Evolutionary conservation across 176 grass and related monocot species (phyloP).

Genomic region (Calamus simplicifolius): DNA sequence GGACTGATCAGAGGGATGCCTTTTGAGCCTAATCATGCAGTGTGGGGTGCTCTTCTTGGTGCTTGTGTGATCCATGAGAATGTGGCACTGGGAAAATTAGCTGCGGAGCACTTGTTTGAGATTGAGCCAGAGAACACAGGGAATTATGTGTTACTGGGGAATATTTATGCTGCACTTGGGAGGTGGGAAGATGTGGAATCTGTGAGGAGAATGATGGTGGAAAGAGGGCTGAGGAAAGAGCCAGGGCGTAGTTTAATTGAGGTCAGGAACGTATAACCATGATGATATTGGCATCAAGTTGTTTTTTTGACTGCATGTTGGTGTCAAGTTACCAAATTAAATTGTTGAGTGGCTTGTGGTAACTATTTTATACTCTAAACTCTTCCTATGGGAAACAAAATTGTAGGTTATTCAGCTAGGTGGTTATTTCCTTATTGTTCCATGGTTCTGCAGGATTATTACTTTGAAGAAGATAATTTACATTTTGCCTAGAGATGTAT

Average conservation of each 20-base stretch:
- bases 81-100: constrained; percentile 45
- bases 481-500: no score
- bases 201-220: constrained; percentile 30
- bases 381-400: no score
- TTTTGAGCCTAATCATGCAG: constrained; percentile 26
- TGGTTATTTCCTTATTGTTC: no score
- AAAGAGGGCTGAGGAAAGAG: constrained; percentile 34
- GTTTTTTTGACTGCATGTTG: no score
- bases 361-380: no score
- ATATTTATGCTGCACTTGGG: constrained; percentile 40
- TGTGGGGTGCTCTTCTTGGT: constrained; percentile 52
- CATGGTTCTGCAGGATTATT: no score
- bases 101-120: constrained; percentile 41
- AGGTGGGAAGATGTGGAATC: constrained; percentile 35
- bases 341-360: no score
- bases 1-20: constrained; percentile 34
- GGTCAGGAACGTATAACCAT: constrained; percentile 2
- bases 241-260: constrained; percentile 46
- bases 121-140: constrained; percentile 44
- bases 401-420: no score
- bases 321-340: no score
- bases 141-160: constrained; percentile 56
- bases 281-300: no score
- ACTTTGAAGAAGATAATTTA: no score
- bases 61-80: constrained; percentile 60